A percentile compares a stretch with the other conserved stretches of the same genome.
Conservation (phyloP, 306 rosid genomes). For the Cucurbita argyrosperma region DNA sequence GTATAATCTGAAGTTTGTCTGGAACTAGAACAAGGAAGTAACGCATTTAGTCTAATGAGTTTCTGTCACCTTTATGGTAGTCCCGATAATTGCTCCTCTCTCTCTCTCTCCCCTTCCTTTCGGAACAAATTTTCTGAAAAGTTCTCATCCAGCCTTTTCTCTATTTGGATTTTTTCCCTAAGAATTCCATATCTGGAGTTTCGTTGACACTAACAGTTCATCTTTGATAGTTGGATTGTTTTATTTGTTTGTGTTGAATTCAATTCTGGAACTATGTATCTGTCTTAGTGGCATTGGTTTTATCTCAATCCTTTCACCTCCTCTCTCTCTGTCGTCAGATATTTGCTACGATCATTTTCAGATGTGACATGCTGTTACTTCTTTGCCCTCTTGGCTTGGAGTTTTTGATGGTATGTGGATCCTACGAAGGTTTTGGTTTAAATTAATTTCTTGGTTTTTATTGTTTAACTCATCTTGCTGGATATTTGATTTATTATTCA, state of each 20-base stretch:
- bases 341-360: conserved; percentile 60
- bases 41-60: not conserved
- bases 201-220: not conserved
- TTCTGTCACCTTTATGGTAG: not conserved
- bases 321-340: conserved; percentile 39
- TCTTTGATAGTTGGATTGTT: not conserved
- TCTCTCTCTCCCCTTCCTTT: not conserved
- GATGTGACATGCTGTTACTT: conserved; percentile 85
- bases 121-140: not conserved
- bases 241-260: not conserved
- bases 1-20: not conserved
- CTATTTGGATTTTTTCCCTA: not conserved
- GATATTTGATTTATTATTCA: not conserved
- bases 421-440: not conserved
- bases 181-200: not conserved
- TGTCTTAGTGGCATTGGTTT: conserved; percentile 1
- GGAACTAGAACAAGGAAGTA: not conserved
- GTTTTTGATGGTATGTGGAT: conserved; percentile 57
- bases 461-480: not conserved
- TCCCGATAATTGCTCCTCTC: not conserved
- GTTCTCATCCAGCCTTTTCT: not conserved
- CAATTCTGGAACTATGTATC: not conserved
- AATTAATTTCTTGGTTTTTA: not conserved
- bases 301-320: not conserved
- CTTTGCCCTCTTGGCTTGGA: conserved; percentile 67